Percentiles rank a stretch among this genome's conserved stretches.
These are phyloP conservation scores for Backusella psychrophila DNA, from an alignment of 192 early-diverging fungal genomes.

Conservation along the genomic window DNA sequence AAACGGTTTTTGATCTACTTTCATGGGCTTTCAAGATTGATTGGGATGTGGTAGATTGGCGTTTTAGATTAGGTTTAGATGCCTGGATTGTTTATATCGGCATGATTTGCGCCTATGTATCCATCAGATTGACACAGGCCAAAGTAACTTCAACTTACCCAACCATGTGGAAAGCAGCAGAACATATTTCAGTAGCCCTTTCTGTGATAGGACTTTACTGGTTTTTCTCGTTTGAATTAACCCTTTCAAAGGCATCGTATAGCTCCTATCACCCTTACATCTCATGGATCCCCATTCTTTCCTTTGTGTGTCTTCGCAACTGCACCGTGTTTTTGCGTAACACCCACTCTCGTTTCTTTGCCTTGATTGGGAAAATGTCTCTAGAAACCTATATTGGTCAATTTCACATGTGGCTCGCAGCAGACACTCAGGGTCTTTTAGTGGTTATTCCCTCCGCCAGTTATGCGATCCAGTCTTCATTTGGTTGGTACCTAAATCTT, in stretches of 20 bases:
- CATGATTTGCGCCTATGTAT: conserved; percentile 57
- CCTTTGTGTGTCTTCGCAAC: conserved; percentile 70
- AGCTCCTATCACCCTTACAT: conserved; percentile 68
- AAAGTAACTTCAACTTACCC: conserved; percentile 23
- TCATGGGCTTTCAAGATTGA: conserved; percentile 41
- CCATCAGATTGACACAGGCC: conserved; percentile 42
- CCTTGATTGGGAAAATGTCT: conserved; percentile 60
- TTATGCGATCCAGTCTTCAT: conserved; percentile 25
- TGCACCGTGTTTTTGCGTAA: conserved; percentile 49
- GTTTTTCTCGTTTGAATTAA: conserved; percentile 55
- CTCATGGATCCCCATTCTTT: conserved; percentile 55
- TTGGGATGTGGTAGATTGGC: conserved; percentile 68
- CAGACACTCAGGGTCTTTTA: conserved; percentile 73
- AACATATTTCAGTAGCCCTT: conserved; percentile 30
- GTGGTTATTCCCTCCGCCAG: conserved; percentile 47
- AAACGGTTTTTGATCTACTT: conserved; percentile 41
- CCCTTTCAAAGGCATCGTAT: conserved; percentile 58
- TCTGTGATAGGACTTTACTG: conserved; percentile 42
- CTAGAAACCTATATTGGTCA: conserved; percentile 79
- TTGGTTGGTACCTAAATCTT: conserved; percentile 52
- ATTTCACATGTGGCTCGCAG: conserved; percentile 76
- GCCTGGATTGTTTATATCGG: conserved; percentile 67
- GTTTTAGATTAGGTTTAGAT: conserved; percentile 70
- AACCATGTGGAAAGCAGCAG: conserved; percentile 39
- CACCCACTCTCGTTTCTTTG: conserved; percentile 52